A percentile compares a stretch with the other conserved stretches of the same genome.
Conservation (phyloP, 768 basidiomycete genomes). For the Agrocybe praecox region DNA sequence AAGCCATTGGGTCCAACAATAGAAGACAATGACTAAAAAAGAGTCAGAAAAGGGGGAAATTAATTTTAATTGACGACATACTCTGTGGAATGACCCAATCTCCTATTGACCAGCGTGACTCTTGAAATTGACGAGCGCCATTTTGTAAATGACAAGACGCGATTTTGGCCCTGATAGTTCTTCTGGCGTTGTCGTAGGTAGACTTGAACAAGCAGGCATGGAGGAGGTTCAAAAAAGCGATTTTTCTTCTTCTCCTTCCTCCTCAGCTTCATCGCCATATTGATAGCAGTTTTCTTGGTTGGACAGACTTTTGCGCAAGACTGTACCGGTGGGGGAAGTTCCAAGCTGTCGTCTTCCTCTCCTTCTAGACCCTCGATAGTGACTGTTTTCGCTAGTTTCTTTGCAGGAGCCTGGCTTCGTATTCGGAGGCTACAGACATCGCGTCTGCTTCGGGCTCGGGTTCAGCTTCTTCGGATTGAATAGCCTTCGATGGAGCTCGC, state of each 20-base stretch:
- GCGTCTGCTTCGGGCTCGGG: constrained; percentile 17
- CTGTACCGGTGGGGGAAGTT: constrained; percentile 28
- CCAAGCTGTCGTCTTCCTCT: constrained; percentile 30
- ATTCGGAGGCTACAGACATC: constrained; percentile 19
- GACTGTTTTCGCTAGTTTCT: constrained; percentile 20
- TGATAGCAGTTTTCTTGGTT: constrained; percentile 5
- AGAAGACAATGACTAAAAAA: constrained; percentile 89
- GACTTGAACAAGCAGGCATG: constrained; percentile 37
- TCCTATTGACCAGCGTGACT: constrained; percentile 95
- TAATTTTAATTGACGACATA: constrained; percentile 25
- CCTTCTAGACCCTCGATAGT: constrained; percentile 29
- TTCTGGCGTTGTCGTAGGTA: constrained; percentile 41
- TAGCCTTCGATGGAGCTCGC: constrained; percentile 17
- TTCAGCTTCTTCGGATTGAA: constrained; percentile 25
- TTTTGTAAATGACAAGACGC: constrained; percentile 91
- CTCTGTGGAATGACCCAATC: constrained; percentile 99
- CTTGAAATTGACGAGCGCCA: constrained; percentile 95
- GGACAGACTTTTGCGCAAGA: constrained; percentile 12
- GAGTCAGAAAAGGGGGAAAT: neutral
- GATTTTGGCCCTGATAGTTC: constrained; percentile 65
- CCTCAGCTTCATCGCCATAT: constrained; percentile 18
- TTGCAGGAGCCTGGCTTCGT: constrained; percentile 21
- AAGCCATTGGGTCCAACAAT: constrained; percentile 99
- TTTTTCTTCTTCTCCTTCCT: constrained; percentile 43
- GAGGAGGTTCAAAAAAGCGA: constrained; percentile 48